Evolutionary conservation across 768 basidiomycete genomes (phyloP).

Genomic region (Leccinum incarnatum): DNA sequence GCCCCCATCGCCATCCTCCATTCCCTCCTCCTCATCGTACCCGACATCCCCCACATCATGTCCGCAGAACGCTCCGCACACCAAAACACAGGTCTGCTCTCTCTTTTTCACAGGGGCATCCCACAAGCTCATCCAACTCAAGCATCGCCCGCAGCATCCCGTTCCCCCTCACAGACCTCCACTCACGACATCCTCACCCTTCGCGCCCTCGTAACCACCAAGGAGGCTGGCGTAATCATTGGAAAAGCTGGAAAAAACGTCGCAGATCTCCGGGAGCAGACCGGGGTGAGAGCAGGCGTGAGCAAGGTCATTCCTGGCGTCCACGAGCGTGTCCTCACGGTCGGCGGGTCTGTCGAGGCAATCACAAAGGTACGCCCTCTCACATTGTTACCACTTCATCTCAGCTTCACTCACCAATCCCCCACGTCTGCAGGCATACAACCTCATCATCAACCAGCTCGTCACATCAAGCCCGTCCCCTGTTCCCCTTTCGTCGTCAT

Average conservation of each 20-base stretch:
- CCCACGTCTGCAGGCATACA: slow-evolving; percentile 68
- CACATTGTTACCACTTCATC: background rate
- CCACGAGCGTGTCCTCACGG: slow-evolving; percentile 95
- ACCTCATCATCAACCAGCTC: slow-evolving; percentile 90
- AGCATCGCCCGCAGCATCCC: slow-evolving; percentile 66
- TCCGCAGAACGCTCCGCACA: slow-evolving; percentile 58
- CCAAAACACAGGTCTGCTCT: slow-evolving; percentile 52
- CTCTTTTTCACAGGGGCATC: slow-evolving; percentile 17
- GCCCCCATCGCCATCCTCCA: slow-evolving; percentile 5
- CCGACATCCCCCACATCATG: slow-evolving; percentile 46
- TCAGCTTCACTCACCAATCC: slow-evolving; percentile 9
- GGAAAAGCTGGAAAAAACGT: slow-evolving; percentile 98
- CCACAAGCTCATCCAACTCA: slow-evolving; percentile 1
- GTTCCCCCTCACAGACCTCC: slow-evolving; percentile 65
- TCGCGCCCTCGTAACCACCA: slow-evolving; percentile 92
- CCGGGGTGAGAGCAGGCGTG: slow-evolving; percentile 97
- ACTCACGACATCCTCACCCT: slow-evolving; percentile 80
- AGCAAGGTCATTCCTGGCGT: slow-evolving; percentile 98
- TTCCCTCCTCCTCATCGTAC: slow-evolving; percentile 23
- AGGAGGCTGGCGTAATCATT: slow-evolving; percentile 97
- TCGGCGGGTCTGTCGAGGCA: slow-evolving; percentile 87
- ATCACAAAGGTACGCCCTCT: slow-evolving; percentile 73
- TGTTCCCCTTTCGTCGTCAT: slow-evolving; percentile 63
- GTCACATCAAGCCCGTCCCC: slow-evolving; percentile 76
- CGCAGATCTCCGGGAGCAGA: slow-evolving; percentile 92